A percentile compares a stretch with the other conserved stretches of the same genome.
Conservation (phyloP, 176 grass and related monocot genomes). For the Musa troglodytarum region DNA sequence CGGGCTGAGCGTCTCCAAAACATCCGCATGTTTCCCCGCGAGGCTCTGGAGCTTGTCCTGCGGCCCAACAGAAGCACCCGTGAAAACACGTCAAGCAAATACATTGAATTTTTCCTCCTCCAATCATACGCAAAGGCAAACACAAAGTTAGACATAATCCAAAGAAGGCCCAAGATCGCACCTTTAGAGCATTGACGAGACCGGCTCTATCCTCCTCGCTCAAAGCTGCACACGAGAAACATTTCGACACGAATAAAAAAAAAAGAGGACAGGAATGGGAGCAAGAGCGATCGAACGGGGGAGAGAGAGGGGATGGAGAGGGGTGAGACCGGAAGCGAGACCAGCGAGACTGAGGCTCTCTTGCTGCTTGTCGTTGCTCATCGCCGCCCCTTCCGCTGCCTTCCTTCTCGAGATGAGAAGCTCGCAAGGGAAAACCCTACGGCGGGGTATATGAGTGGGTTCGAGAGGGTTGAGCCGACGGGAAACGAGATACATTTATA, state of each 20-base stretch:
- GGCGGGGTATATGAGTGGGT: not conserved
- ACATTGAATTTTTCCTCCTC: too few species aligned
- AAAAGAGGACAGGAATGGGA: not conserved
- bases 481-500: not conserved
- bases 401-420: not conserved
- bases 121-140: not conserved
- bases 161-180: not conserved
- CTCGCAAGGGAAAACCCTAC: slow-evolving; percentile 5
- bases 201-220: slow-evolving; percentile 23
- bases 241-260: not conserved
- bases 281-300: not conserved
- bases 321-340: not conserved
- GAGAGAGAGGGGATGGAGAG: not conserved
- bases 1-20: slow-evolving; percentile 19
- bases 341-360: slow-evolving; percentile 7
- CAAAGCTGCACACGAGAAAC: slow-evolving; percentile 2
- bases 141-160: not conserved
- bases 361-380: slow-evolving; percentile 9
- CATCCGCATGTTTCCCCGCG: slow-evolving; percentile 14
- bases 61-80: not conserved
- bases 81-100: not conserved
- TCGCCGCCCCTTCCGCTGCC: slow-evolving; percentile 4
- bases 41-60: slow-evolving; percentile 25
- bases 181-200: slow-evolving; percentile 27
- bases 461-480: not conserved